A percentile compares a stretch with the other conserved stretches of the same genome.
These are phyloP conservation scores for Takakia lepidozioides DNA, from an alignment of 225 moss, liverwort and hornwort genomes.

Conservation along the genomic window DNA sequence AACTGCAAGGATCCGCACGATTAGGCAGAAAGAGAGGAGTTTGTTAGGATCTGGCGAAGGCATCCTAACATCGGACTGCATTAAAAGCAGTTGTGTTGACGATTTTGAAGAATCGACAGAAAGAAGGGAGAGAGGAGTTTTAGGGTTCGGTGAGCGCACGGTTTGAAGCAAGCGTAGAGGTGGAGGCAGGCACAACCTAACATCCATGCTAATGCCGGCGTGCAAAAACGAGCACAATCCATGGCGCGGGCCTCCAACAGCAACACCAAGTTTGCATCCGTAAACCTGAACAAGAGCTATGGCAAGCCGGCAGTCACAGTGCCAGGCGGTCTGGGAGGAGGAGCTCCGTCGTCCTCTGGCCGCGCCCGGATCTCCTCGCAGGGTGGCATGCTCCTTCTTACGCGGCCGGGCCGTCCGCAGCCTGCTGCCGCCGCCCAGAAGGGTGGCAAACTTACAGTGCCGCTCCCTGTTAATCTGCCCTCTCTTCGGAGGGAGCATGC, in stretches of 20 bases:
- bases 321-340: slow-evolving; percentile 25
- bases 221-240: slow-evolving; percentile 96
- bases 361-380: slow-evolving; percentile 42
- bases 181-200: no score
- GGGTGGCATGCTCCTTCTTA: slow-evolving; percentile 85
- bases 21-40: no score
- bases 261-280: slow-evolving; percentile 99
- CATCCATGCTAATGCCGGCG: no score
- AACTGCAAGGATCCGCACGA: no score
- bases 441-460: slow-evolving; percentile 90
- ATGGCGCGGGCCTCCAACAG: slow-evolving; percentile 99
- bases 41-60: no score
- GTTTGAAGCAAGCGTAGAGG: no score
- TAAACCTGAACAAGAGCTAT: slow-evolving; percentile 99
- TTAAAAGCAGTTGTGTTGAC: no score
- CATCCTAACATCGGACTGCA: no score
- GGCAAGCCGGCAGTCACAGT: slow-evolving; percentile 57
- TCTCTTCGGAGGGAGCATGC: slow-evolving; percentile 94
- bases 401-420: slow-evolving; percentile 37
- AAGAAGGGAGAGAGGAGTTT: no score
- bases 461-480: slow-evolving; percentile 91
- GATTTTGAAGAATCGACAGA: no score
- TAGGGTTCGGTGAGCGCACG: no score
- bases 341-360: slow-evolving; percentile 23
- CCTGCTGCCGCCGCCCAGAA: slow-evolving; percentile 42